Percentiles rank a stretch among this genome's conserved stretches.
Evolutionary conservation across 1,139 yeast genomes (phyloP).

Genomic region (Nakaseomyces delphensis): DNA sequence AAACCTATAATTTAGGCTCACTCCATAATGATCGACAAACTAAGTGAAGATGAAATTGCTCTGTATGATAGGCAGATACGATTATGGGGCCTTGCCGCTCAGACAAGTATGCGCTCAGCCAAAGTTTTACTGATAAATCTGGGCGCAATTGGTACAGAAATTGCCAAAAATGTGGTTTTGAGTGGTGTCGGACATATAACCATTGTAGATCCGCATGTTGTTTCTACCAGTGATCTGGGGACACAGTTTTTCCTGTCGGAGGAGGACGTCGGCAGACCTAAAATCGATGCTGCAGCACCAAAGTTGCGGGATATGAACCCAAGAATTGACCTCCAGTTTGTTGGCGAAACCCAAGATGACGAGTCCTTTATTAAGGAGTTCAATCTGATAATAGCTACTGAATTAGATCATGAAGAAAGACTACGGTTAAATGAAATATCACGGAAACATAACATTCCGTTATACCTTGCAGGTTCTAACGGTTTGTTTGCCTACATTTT

Average conservation of each 20-base stretch:
- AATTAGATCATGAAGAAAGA: constrained; percentile 39
- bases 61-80: constrained; percentile 91
- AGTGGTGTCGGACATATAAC: constrained; percentile 82
- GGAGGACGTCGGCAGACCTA: constrained; percentile 45
- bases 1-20: too few relatives aligned
- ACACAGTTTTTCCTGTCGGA: constrained; percentile 71
- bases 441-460: constrained; percentile 49
- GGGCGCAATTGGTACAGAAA: constrained; percentile 70
- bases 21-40: constrained; percentile 4
- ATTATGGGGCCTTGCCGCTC: constrained; percentile 95
- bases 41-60: constrained; percentile 67
- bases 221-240: constrained; percentile 57
- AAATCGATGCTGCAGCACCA: constrained; percentile 49
- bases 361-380: constrained; percentile 46
- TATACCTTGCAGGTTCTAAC: constrained; percentile 60
- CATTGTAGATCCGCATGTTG: constrained; percentile 50
- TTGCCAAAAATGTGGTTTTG: constrained; percentile 73
- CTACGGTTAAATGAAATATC: constrained; percentile 43
- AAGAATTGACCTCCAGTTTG: constrained; percentile 48
- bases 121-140: constrained; percentile 57
- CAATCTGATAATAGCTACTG: constrained; percentile 72
- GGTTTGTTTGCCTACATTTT: constrained; percentile 81
- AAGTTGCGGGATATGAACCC: constrained; percentile 68
- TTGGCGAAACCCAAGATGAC: constrained; percentile 31
- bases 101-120: constrained; percentile 67